phyloP scores from a whole-genome alignment of 345 rosid species.

The Cardamine resedifolia region DNA sequence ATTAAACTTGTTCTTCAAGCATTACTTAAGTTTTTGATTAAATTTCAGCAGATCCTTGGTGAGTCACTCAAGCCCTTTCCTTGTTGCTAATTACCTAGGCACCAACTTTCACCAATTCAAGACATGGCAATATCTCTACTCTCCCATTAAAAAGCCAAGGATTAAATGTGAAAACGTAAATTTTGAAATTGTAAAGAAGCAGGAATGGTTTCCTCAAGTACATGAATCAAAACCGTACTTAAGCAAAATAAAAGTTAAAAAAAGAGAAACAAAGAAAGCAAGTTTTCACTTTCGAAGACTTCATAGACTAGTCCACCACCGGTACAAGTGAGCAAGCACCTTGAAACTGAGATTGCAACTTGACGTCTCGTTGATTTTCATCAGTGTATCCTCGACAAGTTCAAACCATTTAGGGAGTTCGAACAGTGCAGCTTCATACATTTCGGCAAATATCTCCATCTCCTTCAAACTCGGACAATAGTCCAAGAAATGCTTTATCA shows the following conservation, averaged over 20 bases:
- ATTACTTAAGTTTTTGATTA: no score
- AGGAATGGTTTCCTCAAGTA: not conserved
- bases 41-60: no score
- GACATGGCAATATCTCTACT: no score
- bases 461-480: conserved; percentile 18
- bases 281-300: not conserved
- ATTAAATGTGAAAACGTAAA: no score
- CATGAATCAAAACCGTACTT: not conserved
- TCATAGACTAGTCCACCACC: not conserved
- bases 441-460: conserved; percentile 2
- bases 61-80: no score
- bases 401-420: conserved; percentile 1
- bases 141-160: no score
- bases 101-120: no score
- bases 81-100: no score
- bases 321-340: not conserved
- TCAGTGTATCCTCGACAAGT: conserved; percentile 1
- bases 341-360: conserved; percentile 6
- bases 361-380: conserved; percentile 13
- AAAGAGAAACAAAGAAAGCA: no score
- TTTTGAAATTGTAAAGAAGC: not conserved
- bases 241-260: not conserved
- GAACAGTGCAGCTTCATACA: not conserved
- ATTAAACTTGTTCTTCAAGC: no score
- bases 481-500: conserved; percentile 34